Conservation (phyloP, 129 eudicot species). For the Pittosporum tobira region DNA sequence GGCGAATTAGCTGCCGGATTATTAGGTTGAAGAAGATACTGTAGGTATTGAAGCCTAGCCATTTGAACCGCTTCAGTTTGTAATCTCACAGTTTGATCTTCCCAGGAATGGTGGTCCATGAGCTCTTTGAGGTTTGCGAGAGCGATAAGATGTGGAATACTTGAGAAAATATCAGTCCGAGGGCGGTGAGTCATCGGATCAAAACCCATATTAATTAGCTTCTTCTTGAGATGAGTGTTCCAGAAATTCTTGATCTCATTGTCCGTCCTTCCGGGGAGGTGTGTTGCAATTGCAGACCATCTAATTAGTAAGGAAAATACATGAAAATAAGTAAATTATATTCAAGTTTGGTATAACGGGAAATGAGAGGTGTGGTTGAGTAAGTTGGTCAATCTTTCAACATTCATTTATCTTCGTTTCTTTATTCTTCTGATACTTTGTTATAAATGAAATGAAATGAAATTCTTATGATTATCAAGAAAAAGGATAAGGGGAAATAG, state of each 20-base stretch:
- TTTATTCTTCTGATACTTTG: not conserved
- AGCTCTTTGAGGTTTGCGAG: slow-evolving; percentile 65
- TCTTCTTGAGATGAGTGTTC: slow-evolving; percentile 80
- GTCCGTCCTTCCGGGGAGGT: slow-evolving; percentile 76
- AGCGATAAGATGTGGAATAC: slow-evolving; percentile 65
- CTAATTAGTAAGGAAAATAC: slow-evolving; percentile 14
- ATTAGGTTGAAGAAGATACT: slow-evolving; percentile 40
- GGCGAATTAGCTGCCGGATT: slow-evolving; percentile 5
- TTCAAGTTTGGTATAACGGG: no score
- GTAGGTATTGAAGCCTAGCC: slow-evolving; percentile 49
- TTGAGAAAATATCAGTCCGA: slow-evolving; percentile 63
- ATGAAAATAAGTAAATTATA: not conserved
- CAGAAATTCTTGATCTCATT: slow-evolving; percentile 82
- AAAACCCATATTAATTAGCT: slow-evolving; percentile 69
- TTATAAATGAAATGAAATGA: not conserved
- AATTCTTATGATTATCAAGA: no score
- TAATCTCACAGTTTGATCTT: slow-evolving; percentile 50
- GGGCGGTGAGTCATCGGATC: slow-evolving; percentile 95
- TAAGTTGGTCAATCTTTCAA: not conserved
- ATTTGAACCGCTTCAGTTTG: slow-evolving; percentile 52
- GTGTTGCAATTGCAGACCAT: slow-evolving; percentile 93
- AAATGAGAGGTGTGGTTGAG: no score
- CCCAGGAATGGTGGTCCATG: slow-evolving; percentile 50
- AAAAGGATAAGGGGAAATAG: not conserved
- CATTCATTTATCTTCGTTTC: no score